Percentiles rank a stretch among this genome's conserved stretches.
These are phyloP conservation scores for Thuja plicata DNA, from an alignment of 83 land plant genomes.

Conservation along the genomic window DNA sequence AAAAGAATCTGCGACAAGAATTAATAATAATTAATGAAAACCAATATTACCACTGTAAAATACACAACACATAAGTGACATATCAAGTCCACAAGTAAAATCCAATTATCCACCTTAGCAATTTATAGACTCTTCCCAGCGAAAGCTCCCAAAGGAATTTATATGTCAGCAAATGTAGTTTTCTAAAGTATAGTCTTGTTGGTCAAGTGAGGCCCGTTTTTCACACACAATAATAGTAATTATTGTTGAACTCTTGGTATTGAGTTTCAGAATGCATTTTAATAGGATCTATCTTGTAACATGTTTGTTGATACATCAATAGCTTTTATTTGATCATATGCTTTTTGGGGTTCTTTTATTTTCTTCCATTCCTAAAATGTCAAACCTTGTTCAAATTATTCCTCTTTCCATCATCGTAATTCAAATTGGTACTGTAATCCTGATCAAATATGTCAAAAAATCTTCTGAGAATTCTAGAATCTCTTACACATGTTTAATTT, in stretches of 20 bases:
- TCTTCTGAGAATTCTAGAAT: no score
- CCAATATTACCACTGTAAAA: background rate
- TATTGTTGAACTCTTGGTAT: no score
- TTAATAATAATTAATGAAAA: background rate
- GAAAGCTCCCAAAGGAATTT: background rate
- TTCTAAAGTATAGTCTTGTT: background rate
- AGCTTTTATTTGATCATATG: background rate
- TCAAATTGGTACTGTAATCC: no score
- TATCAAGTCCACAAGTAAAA: background rate
- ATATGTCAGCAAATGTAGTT: background rate
- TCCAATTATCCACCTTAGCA: background rate
- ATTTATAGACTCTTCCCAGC: background rate
- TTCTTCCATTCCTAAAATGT: background rate
- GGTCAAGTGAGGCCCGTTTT: background rate
- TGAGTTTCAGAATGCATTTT: background rate
- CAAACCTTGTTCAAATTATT: background rate
- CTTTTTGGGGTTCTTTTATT: background rate
- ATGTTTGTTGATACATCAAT: background rate
- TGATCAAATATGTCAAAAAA: no score
- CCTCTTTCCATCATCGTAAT: background rate
- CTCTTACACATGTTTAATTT: no score
- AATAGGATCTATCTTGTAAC: background rate
- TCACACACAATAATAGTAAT: background rate
- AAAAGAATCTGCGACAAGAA: background rate
- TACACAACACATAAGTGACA: background rate